A percentile compares a stretch with the other conserved stretches of the same genome.
Conservation (phyloP, 352 stramenopile species). For the Peronospora destructor region DNA sequence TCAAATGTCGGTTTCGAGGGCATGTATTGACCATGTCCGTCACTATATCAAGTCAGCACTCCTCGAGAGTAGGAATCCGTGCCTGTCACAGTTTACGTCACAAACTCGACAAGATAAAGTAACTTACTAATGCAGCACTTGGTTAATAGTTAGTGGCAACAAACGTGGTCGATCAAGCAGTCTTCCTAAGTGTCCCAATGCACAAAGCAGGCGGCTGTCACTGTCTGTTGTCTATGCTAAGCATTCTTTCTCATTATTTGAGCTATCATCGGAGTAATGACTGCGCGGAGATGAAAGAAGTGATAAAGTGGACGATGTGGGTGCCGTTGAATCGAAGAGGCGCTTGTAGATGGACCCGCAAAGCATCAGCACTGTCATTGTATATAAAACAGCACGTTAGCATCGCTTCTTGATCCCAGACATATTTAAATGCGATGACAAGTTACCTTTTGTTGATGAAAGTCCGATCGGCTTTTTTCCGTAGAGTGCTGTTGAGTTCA, state of each 20-base stretch:
- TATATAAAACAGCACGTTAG: conserved; percentile 7
- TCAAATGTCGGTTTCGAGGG: conserved; percentile 58
- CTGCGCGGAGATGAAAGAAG: conserved; percentile 44
- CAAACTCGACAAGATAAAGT: conserved; percentile 10
- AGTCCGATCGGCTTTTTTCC: conserved; percentile 53
- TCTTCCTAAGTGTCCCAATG: conserved; percentile 21
- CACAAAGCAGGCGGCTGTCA: conserved; percentile 14
- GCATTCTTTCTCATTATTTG: conserved; percentile 42
- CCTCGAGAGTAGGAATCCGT: conserved; percentile 13
- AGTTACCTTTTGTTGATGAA: conserved; percentile 53
- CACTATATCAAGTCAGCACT: conserved; percentile 59
- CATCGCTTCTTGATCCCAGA: background rate
- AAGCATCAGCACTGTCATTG: conserved; percentile 50
- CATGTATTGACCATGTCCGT: conserved; percentile 59
- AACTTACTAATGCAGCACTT: conserved; percentile 32
- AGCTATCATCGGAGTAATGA: conserved; percentile 43
- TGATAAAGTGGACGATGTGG: conserved; percentile 16
- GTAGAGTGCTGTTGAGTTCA: conserved; percentile 40
- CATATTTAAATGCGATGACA: background rate
- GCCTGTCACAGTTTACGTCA: conserved; percentile 13
- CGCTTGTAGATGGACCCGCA: conserved; percentile 28
- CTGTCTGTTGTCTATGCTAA: conserved; percentile 32
- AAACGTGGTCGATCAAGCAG: conserved; percentile 13
- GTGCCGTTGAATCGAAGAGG: conserved; percentile 9
- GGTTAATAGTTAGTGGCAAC: conserved; percentile 32